Percentiles rank a stretch among this genome's conserved stretches.
Evolutionary conservation across 352 stramenopile genomes (phyloP).

Genomic region (Globisporangium mamillatum): DNA sequence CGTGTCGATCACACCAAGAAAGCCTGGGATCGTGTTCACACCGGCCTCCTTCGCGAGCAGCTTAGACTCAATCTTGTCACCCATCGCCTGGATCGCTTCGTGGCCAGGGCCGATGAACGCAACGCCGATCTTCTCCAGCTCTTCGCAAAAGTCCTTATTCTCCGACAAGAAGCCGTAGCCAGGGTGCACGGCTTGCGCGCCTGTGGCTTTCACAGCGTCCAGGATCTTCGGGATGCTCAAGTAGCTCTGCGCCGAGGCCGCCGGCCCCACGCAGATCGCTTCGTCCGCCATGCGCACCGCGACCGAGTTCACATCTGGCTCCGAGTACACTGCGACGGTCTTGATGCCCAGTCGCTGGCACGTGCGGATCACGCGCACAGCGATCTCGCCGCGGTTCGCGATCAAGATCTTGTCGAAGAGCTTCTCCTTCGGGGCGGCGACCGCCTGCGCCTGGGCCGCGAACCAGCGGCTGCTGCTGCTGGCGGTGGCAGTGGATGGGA

Average conservation of each 20-base stretch:
- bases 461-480: not conserved
- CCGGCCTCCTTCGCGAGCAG: slow-evolving; percentile 91
- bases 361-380: slow-evolving; percentile 91
- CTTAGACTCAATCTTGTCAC: slow-evolving; percentile 95
- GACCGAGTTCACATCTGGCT: slow-evolving; percentile 83
- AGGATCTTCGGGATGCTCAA: slow-evolving; percentile 92
- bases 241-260: slow-evolving; percentile 85
- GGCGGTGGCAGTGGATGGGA: not conserved
- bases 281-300: slow-evolving; percentile 88
- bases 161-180: slow-evolving; percentile 95
- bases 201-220: slow-evolving; percentile 79
- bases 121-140: slow-evolving; percentile 70
- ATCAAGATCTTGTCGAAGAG: slow-evolving; percentile 92
- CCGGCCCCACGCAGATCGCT: slow-evolving; percentile 60
- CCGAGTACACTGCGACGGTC: slow-evolving; percentile 94
- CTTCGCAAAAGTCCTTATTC: slow-evolving; percentile 90
- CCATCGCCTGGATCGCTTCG: slow-evolving; percentile 89
- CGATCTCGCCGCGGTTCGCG: slow-evolving; percentile 93
- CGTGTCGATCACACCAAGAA: slow-evolving; percentile 81
- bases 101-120: slow-evolving; percentile 88
- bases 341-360: slow-evolving; percentile 88
- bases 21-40: slow-evolving; percentile 93
- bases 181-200: slow-evolving; percentile 92
- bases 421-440: slow-evolving; percentile 33
- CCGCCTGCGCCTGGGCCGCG: not conserved